phyloP scores from a whole-genome alignment of 2,329 filamentous ascomycete species.

The Chaetomiaceae sp. region DNA sequence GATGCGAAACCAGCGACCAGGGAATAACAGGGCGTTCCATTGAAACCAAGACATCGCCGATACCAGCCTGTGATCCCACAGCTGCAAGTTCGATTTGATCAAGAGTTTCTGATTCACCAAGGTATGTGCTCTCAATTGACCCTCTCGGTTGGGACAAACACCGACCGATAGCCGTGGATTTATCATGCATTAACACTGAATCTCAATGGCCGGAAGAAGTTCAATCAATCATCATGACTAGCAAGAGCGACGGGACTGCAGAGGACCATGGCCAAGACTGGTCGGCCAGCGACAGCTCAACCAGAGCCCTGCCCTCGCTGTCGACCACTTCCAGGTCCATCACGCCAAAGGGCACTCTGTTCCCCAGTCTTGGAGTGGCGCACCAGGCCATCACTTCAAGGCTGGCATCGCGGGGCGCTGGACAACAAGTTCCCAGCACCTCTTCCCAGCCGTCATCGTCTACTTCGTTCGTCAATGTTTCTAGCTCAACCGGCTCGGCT shows the following conservation, averaged over 20 bases:
- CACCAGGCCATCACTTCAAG: constrained; percentile 36
- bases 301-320: neutral
- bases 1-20: neutral
- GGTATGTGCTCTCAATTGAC: neutral
- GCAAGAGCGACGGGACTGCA: neutral
- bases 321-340: constrained; percentile 8
- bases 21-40: neutral
- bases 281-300: constrained; percentile 22
- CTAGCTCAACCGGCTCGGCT: neutral
- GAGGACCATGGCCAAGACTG: constrained; percentile 8
- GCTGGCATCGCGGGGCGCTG: constrained; percentile 15
- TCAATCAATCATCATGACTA: constrained; percentile 4
- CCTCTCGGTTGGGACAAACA: neutral
- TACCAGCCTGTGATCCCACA: too few species aligned
- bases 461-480: constrained; percentile 10
- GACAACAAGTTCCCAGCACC: neutral
- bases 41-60: too few species aligned
- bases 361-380: constrained; percentile 37
- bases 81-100: neutral
- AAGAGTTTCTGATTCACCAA: neutral
- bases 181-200: neutral
- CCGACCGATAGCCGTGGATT: neutral
- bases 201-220: neutral
- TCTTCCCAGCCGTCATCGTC: constrained; percentile 1
- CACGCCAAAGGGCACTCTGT: constrained; percentile 34